phyloP scores from a whole-genome alignment of 257 asterid species.

The Ajuga chamaepitys region DNA sequence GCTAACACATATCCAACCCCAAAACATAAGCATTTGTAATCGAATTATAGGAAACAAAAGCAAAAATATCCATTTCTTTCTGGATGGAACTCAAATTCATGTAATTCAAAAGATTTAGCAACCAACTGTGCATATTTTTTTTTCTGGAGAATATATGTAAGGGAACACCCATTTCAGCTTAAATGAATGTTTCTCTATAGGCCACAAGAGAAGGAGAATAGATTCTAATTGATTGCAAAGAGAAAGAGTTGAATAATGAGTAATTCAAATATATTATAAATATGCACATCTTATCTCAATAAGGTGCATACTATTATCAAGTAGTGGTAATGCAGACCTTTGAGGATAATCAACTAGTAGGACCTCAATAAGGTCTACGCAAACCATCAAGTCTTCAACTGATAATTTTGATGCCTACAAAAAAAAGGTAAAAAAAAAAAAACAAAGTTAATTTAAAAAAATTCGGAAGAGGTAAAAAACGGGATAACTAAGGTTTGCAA shows the following conservation, averaged over 20 bases:
- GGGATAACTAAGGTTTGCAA: not conserved
- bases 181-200: not conserved
- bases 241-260: too few species aligned
- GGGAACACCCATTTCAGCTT: not conserved
- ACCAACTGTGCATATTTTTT: not conserved
- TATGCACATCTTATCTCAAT: too few species aligned
- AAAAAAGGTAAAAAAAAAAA: conserved; percentile 9
- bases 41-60: not conserved
- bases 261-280: too few species aligned
- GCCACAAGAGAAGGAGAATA: not conserved
- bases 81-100: not conserved
- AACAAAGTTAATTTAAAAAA: not conserved
- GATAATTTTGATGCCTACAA: conserved; percentile 83
- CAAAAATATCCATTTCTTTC: not conserved
- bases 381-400: conserved; percentile 69
- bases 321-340: conserved; percentile 56
- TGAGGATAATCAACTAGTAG: conserved; percentile 74
- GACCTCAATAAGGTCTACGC: conserved; percentile 81
- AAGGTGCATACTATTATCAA: too few species aligned
- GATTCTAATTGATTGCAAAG: not conserved
- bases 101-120: conserved; percentile 1
- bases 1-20: conserved; percentile 1
- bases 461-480: too few species aligned
- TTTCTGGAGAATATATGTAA: not conserved
- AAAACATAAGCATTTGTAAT: not conserved